A percentile compares a stretch with the other conserved stretches of the same genome.
These are phyloP conservation scores for Coemansia sp. DNA, from an alignment of 192 early-diverging fungal genomes.

Conservation along the genomic window DNA sequence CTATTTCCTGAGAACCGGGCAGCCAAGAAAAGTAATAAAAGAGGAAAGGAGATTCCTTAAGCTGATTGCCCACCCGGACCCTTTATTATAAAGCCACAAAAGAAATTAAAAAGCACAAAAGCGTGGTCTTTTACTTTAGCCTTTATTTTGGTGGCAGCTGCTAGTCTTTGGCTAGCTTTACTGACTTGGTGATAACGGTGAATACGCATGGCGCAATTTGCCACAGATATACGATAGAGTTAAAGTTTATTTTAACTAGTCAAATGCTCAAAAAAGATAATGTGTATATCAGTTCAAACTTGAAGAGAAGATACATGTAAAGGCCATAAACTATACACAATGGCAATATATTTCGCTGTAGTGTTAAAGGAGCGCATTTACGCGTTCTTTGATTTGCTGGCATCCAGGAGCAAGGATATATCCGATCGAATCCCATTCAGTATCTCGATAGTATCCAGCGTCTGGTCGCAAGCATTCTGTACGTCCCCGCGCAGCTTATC, in stretches of 20 bases:
- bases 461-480: slow-evolving; percentile 11
- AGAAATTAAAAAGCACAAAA: neutral
- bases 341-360: too few species aligned
- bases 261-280: neutral
- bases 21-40: neutral
- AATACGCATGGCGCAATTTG: neutral
- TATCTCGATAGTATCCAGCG: slow-evolving; percentile 2
- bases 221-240: neutral
- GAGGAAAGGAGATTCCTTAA: neutral
- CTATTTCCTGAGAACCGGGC: neutral
- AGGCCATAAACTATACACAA: neutral
- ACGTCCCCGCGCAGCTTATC: slow-evolving; percentile 15
- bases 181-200: neutral
- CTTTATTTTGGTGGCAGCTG: neutral
- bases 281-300: too few species aligned
- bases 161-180: neutral
- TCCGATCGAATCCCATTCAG: slow-evolving; percentile 9
- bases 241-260: neutral
- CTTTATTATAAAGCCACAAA: slow-evolving; percentile 2
- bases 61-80: neutral
- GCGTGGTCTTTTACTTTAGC: neutral
- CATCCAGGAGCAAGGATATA: slow-evolving; percentile 4
- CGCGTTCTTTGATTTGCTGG: neutral
- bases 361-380: neutral
- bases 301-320: neutral